Base-by-base conservation (phyloP, 2,329 filamentous ascomycete genomes). In the Claviceps cyperi region DNA sequence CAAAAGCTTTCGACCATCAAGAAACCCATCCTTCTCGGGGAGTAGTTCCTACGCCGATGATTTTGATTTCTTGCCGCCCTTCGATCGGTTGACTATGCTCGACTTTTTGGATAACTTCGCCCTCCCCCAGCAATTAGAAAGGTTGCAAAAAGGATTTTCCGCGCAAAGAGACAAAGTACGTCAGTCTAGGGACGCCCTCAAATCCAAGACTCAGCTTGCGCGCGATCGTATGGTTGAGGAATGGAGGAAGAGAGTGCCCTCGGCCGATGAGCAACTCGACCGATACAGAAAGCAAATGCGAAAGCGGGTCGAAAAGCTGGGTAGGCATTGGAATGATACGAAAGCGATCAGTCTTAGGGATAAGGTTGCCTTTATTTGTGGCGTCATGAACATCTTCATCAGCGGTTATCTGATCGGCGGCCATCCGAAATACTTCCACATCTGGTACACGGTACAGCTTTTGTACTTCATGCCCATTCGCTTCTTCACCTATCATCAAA, bases 381-480 rank as follows among this genome's bases (percentile, higher is more conserved):
- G 89, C 59, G 90, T 96, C 57, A 80, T 96, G 70, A 98, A 98
- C 69, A 92, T 98, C 65, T 94, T 98, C 68, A 81, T 97, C 63
- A 94, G 88, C 57, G 92, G 91, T 51, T 97, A 95, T 65, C 72
- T 98, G 45, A 85, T 98, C 49, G 92, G 92, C 53, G 88, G 81
- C 32, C 83, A 76, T 58, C 89, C 92, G 0, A 75, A 94, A 58
- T 84, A 81, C 64, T 95, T 97, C 66, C 91, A 94, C 58, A 70
- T 84, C 57, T 98, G 92, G 92, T 98, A 95, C 66, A 90, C 86
- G 7, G 75, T 67, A 3, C 90, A 95, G 66, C 76, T 95, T 41
- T 65, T 86, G 53, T 97, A 96, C 69, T 97, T 96, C 67, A 95
- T 97, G 91, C 92, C 92, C 13, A 86, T 98, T 57, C 84, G 92